These are phyloP conservation scores for Phytophthora brassicae DNA, from an alignment of 352 stramenopile species.

Conservation along the genomic window DNA sequence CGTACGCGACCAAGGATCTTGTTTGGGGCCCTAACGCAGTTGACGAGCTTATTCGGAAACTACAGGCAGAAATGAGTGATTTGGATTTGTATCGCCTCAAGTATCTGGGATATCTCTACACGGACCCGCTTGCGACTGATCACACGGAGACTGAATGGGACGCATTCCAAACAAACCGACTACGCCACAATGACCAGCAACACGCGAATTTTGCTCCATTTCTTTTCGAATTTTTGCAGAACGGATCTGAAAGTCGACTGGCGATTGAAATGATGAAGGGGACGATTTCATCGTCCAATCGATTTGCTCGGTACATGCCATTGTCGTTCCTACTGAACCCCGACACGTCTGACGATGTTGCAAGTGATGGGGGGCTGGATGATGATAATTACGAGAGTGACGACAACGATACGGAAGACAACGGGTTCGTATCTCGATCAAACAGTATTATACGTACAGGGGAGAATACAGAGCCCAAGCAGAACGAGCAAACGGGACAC, in stretches of 20 bases:
- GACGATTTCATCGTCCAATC: slow-evolving; percentile 78
- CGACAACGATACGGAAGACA: slow-evolving; percentile 75
- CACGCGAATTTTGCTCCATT: slow-evolving; percentile 63
- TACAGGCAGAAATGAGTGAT: slow-evolving; percentile 70
- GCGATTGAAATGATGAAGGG: slow-evolving; percentile 73
- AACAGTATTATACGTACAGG: slow-evolving; percentile 36
- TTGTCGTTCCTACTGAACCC: slow-evolving; percentile 78
- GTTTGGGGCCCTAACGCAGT: slow-evolving; percentile 75
- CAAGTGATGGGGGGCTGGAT: slow-evolving; percentile 64
- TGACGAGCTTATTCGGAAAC: slow-evolving; percentile 71
- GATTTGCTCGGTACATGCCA: slow-evolving; percentile 77
- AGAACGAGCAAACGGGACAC: slow-evolving; percentile 37
- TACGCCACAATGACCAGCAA: slow-evolving; percentile 31
- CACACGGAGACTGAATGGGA: slow-evolving; percentile 54
- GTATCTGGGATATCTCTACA: slow-evolving; percentile 83
- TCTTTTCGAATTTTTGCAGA: slow-evolving; percentile 76
- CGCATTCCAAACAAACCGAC: slow-evolving; percentile 21
- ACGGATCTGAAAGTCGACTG: slow-evolving; percentile 59
- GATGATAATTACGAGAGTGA: slow-evolving; percentile 72
- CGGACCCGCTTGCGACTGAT: slow-evolving; percentile 70
- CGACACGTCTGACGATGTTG: slow-evolving; percentile 63
- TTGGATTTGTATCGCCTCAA: slow-evolving; percentile 81
- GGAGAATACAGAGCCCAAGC: slow-evolving; percentile 34
- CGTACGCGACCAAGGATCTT: slow-evolving; percentile 75
- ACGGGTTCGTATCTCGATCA: slow-evolving; percentile 41